Evolutionary conservation across 352 stramenopile species (phyloP).

Genomic region (Phytopythium montanum): DNA sequence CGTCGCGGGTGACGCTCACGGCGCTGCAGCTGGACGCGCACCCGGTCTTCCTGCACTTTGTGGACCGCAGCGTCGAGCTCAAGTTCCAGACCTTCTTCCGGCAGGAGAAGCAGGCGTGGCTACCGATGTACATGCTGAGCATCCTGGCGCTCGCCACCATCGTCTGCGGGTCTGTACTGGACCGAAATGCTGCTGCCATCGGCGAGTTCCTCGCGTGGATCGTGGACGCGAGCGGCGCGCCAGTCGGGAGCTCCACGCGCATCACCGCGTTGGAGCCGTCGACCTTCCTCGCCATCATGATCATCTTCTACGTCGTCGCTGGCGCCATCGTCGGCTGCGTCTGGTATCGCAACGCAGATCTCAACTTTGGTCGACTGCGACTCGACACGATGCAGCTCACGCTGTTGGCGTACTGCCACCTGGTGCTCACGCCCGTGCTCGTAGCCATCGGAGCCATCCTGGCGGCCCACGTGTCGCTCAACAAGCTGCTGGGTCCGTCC

Average conservation of each 20-base stretch:
- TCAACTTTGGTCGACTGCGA: constrained; percentile 24
- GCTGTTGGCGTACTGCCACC: constrained; percentile 43
- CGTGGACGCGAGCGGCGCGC: not conserved
- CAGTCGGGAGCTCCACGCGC: not conserved
- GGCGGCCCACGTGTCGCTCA: constrained; percentile 5
- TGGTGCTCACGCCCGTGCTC: constrained; percentile 30
- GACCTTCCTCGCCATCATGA: constrained; percentile 19
- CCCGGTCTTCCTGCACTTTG: constrained; percentile 39
- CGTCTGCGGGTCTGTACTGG: constrained; percentile 16
- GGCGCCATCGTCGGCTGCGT: constrained; percentile 16
- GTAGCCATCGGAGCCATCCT: constrained; percentile 16
- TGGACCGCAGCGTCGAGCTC: constrained; percentile 49
- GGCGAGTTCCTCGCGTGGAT: constrained; percentile 11
- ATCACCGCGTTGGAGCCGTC: constrained; percentile 6
- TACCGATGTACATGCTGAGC: constrained; percentile 31
- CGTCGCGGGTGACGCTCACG: constrained; percentile 19
- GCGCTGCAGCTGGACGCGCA: constrained; percentile 43
- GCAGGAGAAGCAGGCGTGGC: constrained; percentile 29
- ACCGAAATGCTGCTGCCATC: constrained; percentile 14
- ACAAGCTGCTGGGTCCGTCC: not conserved
- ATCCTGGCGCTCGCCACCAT: constrained; percentile 21
- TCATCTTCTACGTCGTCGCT: constrained; percentile 27
- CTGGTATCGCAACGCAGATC: constrained; percentile 23
- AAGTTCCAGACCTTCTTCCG: constrained; percentile 62
- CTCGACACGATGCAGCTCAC: constrained; percentile 40